Evolutionary conservation across 2,329 filamentous ascomycete species (phyloP).

Genomic region (Ceratocystis ficicola): DNA sequence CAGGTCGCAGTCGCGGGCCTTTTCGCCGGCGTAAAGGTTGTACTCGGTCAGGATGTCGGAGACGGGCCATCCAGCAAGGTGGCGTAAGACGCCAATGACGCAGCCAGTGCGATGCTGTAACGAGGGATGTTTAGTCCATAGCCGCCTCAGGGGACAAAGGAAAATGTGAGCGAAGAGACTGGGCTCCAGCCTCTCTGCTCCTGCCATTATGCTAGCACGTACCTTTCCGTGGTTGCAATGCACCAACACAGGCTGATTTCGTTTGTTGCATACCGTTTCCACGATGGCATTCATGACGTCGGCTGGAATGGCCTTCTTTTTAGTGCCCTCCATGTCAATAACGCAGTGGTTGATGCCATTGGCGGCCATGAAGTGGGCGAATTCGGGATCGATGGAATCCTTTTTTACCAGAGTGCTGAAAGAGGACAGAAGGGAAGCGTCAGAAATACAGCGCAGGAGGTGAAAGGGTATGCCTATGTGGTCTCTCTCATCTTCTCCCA

Average conservation of each 20-base stretch:
- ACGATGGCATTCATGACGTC: constrained; percentile 60
- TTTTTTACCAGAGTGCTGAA: constrained; percentile 51
- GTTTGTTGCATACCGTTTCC: constrained; percentile 54
- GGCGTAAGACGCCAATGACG: constrained; percentile 68
- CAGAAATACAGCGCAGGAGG: background rate
- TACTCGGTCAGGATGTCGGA: constrained; percentile 60
- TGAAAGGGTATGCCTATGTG: background rate
- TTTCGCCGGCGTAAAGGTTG: constrained; percentile 48
- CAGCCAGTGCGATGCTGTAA: constrained; percentile 73
- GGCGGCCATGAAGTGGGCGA: constrained; percentile 48
- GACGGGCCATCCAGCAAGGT: constrained; percentile 55
- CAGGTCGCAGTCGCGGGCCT: constrained; percentile 48
- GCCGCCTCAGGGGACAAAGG: background rate
- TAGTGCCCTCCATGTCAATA: constrained; percentile 77
- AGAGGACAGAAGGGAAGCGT: background rate
- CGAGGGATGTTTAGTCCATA: background rate
- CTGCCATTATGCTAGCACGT: constrained; percentile 24
- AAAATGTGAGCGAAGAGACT: background rate
- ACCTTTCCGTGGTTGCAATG: constrained; percentile 90
- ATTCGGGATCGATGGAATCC: constrained; percentile 41
- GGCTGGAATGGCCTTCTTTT: constrained; percentile 59
- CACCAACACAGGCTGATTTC: constrained; percentile 69
- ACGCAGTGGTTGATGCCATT: constrained; percentile 60
- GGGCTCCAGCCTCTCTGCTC: background rate
- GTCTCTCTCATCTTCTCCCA: no score